These are phyloP conservation scores for Exophiala bonariae DNA, from an alignment of 2,329 filamentous ascomycete genomes.

Conservation along the genomic window DNA sequence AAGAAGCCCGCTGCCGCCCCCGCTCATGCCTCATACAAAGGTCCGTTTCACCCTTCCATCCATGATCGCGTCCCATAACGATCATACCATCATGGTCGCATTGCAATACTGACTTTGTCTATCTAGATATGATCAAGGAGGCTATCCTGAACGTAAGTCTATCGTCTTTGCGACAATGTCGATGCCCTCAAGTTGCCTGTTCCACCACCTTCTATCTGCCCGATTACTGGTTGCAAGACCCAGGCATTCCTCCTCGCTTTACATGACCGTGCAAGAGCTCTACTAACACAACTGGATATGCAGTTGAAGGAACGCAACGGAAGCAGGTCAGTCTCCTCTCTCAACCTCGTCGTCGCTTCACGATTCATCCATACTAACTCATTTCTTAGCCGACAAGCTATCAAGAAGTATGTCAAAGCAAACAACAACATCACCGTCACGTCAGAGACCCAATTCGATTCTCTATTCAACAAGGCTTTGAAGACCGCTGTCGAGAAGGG, in stretches of 20 bases:
- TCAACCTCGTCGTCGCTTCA: conserved; percentile 27
- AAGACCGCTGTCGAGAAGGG: conserved; percentile 81
- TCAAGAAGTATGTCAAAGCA: conserved; percentile 73
- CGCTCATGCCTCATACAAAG: conserved; percentile 66
- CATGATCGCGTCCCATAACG: conserved; percentile 45
- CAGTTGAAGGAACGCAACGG: conserved; percentile 71
- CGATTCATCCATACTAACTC: conserved; percentile 24
- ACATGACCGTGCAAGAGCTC: conserved; percentile 6
- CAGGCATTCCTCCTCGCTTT: neutral
- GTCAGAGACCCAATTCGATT: conserved; percentile 61
- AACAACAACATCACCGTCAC: conserved; percentile 69
- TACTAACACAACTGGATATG: conserved; percentile 51
- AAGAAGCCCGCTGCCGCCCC: conserved; percentile 59
- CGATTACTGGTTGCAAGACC: neutral
- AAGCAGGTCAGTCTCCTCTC: conserved; percentile 58
- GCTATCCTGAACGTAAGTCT: conserved; percentile 69
- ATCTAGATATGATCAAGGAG: conserved; percentile 71
- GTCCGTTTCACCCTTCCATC: conserved; percentile 53
- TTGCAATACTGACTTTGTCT: conserved; percentile 52
- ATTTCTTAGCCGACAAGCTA: conserved; percentile 63
- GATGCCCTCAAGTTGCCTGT: conserved; percentile 37
- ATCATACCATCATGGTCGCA: conserved; percentile 49
- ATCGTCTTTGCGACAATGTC: conserved; percentile 49
- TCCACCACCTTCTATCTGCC: conserved; percentile 30
- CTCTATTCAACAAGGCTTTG: conserved; percentile 83